Conservation (phyloP, 2,329 filamentous ascomycete genomes). For the Onygena corvina region DNA sequence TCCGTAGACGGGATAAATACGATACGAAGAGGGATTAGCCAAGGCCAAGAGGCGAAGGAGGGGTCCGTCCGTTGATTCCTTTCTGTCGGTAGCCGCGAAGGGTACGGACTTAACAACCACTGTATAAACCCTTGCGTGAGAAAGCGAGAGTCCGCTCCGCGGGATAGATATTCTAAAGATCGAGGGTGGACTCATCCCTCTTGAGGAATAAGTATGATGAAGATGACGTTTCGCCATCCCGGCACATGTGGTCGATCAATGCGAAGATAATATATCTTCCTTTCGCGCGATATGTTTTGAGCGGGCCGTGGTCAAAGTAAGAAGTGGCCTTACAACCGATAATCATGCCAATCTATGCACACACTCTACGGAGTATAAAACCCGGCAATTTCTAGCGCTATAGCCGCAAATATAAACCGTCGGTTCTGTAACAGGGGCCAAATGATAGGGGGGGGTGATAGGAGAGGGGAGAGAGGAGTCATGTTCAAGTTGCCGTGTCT, state of each 20-base stretch:
- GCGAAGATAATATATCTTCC: background rate
- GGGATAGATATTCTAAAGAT: background rate
- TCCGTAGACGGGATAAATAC: background rate
- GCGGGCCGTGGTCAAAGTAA: background rate
- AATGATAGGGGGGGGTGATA: background rate
- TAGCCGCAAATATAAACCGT: background rate
- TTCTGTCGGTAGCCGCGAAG: background rate
- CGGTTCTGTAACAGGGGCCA: background rate
- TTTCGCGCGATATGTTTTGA: background rate
- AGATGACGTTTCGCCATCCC: conserved; percentile 6
- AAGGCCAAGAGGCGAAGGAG: background rate
- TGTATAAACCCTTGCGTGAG: background rate
- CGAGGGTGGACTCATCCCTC: background rate
- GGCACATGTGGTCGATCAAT: background rate
- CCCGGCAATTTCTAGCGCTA: background rate
- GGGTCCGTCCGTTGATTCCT: background rate
- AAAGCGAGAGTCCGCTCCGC: background rate
- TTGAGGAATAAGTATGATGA: background rate
- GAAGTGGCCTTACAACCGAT: background rate
- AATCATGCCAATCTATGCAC: no score
- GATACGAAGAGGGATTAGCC: background rate
- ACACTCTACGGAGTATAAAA: no score
- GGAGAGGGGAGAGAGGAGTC: background rate
- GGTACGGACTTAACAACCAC: background rate
- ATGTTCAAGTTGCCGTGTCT: background rate